Conservation (phyloP, 2,329 filamentous ascomycete species). For the Trichoderma koningii region DNA sequence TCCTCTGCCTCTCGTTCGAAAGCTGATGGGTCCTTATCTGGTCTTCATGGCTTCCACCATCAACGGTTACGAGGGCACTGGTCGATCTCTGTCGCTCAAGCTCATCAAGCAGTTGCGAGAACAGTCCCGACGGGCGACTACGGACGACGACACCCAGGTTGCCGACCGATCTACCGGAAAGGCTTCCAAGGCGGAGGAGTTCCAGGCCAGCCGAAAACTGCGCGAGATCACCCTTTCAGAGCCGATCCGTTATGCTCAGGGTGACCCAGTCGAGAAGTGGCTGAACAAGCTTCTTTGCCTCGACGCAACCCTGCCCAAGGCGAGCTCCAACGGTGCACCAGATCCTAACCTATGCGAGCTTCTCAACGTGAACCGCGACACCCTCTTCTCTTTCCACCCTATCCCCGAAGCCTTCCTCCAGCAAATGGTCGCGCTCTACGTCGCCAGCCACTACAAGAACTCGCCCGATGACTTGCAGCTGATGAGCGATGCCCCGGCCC, state of each 20-base stretch:
- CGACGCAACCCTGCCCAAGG: conserved; percentile 82
- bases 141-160: conserved; percentile 63
- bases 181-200: conserved; percentile 63
- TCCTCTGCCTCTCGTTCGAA: conserved; percentile 85
- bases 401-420: conserved; percentile 97
- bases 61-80: conserved; percentile 97
- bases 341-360: conserved; percentile 91
- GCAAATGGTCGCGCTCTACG: conserved; percentile 97
- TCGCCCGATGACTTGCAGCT: conserved; percentile 96
- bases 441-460: conserved; percentile 97
- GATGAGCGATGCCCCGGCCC: conserved; percentile 95
- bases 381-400: conserved; percentile 95
- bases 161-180: conserved; percentile 80
- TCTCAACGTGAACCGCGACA: conserved; percentile 92
- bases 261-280: conserved; percentile 93
- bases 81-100: conserved; percentile 90
- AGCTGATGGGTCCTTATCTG: conserved; percentile 93
- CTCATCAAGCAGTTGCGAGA: conserved; percentile 96
- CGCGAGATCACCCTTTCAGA: conserved; percentile 91
- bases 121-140: conserved; percentile 71
- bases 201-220: conserved; percentile 71
- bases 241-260: conserved; percentile 90
- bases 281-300: conserved; percentile 91
- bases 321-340: conserved; percentile 75
- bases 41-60: conserved; percentile 99